Evolutionary conservation across 208 protist species (phyloP).

Genomic region (Hexamita inflata): DNA sequence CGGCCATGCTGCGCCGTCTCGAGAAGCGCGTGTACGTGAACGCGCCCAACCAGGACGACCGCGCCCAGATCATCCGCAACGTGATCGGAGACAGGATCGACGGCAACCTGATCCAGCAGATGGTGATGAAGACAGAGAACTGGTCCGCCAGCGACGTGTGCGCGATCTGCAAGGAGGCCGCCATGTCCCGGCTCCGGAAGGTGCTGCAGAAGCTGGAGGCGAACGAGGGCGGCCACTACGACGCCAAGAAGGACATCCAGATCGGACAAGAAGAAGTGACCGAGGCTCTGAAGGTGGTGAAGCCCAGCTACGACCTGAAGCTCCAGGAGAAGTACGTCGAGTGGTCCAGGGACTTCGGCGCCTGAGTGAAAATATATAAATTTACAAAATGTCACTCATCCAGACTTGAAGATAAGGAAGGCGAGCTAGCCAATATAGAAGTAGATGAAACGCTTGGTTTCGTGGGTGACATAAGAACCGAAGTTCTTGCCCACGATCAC

Average conservation of each 20-base stretch:
- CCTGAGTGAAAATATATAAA: too few relatives aligned
- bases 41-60: background rate
- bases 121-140: constrained; percentile 23
- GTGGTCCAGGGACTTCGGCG: too few relatives aligned
- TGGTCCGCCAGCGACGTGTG: constrained; percentile 74
- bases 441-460: constrained; percentile 97
- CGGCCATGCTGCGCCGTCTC: constrained; percentile 11
- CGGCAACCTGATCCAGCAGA: background rate
- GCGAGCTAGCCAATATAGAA: constrained; percentile 97
- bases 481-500: constrained; percentile 99
- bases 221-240: too few relatives aligned
- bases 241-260: too few relatives aligned
- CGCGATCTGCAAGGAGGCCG: constrained; percentile 75
- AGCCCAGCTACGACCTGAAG: too few relatives aligned
- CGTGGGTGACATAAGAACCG: constrained; percentile 98
- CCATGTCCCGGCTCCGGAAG: constrained; percentile 84
- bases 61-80: background rate
- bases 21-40: constrained; percentile 5
- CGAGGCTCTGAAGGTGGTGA: too few relatives aligned
- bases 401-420: constrained; percentile 90
- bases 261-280: too few relatives aligned
- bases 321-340: too few relatives aligned
- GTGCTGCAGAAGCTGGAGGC: constrained; percentile 79
- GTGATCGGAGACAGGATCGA: background rate
- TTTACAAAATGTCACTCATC: too few relatives aligned